phyloP scores from a whole-genome alignment of 2,329 filamentous ascomycete species.

The Fusarium coffeatum region DNA sequence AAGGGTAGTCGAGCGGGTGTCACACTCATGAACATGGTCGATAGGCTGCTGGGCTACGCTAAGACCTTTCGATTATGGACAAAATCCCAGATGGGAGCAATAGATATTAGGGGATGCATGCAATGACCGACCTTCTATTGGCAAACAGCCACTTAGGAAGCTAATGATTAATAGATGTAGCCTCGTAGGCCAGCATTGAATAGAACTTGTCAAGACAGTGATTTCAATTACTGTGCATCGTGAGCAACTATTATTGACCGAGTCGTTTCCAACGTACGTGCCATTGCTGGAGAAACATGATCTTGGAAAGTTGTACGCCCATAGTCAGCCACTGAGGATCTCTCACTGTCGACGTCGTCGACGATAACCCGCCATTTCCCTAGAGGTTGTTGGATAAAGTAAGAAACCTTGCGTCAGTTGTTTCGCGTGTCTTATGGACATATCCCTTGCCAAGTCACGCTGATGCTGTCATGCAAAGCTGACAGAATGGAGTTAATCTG shows the following conservation, averaged over 20 bases:
- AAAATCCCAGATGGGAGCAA: constrained; percentile 2
- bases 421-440: constrained; percentile 2
- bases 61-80: constrained; percentile 11
- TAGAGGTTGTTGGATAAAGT: neutral
- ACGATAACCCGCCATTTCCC: neutral
- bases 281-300: neutral
- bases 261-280: neutral
- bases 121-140: constrained; percentile 22
- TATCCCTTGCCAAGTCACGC: constrained; percentile 21
- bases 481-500: neutral
- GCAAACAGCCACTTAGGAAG: constrained; percentile 22
- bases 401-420: neutral
- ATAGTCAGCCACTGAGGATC: neutral
- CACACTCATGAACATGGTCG: neutral
- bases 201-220: neutral
- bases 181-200: constrained; percentile 28
- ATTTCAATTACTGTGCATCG: neutral
- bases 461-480: neutral
- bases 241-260: neutral
- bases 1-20: neutral
- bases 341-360: neutral
- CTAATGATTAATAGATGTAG: constrained; percentile 47
- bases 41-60: constrained; percentile 4
- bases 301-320: neutral
- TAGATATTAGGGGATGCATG: constrained; percentile 16